Evolutionary conservation across 129 eudicot genomes (phyloP).

Genomic region (Oenanthe sinensis): DNA sequence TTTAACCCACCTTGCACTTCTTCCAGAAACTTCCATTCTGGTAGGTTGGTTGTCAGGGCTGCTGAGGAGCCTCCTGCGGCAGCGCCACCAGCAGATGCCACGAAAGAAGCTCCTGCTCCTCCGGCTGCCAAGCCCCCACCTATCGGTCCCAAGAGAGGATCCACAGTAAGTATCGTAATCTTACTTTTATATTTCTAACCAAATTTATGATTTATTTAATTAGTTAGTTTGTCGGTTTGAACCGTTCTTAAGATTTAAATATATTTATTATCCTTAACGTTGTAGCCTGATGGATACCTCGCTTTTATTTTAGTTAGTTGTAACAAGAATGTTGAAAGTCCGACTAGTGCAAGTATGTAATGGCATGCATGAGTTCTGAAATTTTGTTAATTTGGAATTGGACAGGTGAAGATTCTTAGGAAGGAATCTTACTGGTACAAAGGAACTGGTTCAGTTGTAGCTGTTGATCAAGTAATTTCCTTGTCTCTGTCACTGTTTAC

Average conservation of each 20-base stretch:
- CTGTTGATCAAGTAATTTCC: conserved; percentile 77
- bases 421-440: conserved; percentile 89
- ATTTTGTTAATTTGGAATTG: background rate
- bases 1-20: conserved; percentile 38
- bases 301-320: background rate
- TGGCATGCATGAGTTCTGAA: background rate
- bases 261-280: too few relatives aligned
- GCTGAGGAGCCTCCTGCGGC: conserved; percentile 36
- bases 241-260: too few relatives aligned
- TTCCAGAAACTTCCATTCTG: conserved; percentile 24
- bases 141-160: conserved; percentile 90
- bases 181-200: too few relatives aligned
- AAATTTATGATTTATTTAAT: background rate
- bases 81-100: conserved; percentile 23
- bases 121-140: conserved; percentile 81
- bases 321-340: background rate
- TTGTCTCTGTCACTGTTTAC: background rate
- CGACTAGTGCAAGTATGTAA: background rate
- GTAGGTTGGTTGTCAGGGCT: conserved; percentile 63
- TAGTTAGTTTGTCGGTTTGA: background rate
- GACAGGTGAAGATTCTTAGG: conserved; percentile 86
- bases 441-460: conserved; percentile 83
- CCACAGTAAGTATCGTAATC: conserved; percentile 37
- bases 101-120: conserved; percentile 20
- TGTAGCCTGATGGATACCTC: background rate